These are phyloP conservation scores for Rhizodiscina lignyota DNA, from an alignment of 495 filamentous ascomycete genomes.

Conservation along the genomic window DNA sequence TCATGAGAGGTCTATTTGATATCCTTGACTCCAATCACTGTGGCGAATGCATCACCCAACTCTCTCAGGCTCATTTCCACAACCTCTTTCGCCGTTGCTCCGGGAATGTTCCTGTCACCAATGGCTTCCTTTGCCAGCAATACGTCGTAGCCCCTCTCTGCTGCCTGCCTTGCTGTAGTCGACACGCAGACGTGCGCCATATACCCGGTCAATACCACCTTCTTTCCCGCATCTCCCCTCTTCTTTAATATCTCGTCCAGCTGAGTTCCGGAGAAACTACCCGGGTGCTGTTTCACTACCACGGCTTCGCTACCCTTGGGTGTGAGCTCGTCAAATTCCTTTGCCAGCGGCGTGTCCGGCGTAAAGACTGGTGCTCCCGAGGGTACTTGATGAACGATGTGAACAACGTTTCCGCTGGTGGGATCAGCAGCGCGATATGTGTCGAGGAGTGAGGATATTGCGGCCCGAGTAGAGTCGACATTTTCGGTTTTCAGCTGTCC, in stretches of 20 bases:
- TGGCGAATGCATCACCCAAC: constrained; percentile 21
- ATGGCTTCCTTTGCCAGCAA: constrained; percentile 36
- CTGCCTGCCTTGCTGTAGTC: constrained; percentile 37
- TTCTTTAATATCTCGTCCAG: constrained; percentile 21
- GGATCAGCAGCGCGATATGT: constrained; percentile 29
- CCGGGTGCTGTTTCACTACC: constrained; percentile 28
- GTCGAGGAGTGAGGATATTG: constrained; percentile 30
- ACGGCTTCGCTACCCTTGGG: constrained; percentile 28
- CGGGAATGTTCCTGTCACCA: constrained; percentile 42
- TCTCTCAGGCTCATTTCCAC: constrained; percentile 16
- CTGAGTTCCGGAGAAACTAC: constrained; percentile 30
- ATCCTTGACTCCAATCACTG: constrained; percentile 18
- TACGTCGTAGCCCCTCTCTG: constrained; percentile 41
- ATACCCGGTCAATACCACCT: constrained; percentile 35
- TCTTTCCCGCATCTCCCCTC: constrained; percentile 24
- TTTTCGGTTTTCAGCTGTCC: constrained; percentile 34
- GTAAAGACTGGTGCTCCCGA: constrained; percentile 46
- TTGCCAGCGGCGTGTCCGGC: constrained; percentile 30
- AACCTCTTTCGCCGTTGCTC: constrained; percentile 19
- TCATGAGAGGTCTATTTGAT: too few relatives aligned
- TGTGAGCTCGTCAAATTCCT: constrained; percentile 34
- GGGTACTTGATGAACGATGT: constrained; percentile 37
- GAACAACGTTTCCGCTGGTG: constrained; percentile 36
- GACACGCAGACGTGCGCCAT: constrained; percentile 48
- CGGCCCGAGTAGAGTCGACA: constrained; percentile 26